Base-by-base conservation (phyloP, 1,284 basidiomycete genomes). In the Cutaneotrichosporon sp. region DNA sequence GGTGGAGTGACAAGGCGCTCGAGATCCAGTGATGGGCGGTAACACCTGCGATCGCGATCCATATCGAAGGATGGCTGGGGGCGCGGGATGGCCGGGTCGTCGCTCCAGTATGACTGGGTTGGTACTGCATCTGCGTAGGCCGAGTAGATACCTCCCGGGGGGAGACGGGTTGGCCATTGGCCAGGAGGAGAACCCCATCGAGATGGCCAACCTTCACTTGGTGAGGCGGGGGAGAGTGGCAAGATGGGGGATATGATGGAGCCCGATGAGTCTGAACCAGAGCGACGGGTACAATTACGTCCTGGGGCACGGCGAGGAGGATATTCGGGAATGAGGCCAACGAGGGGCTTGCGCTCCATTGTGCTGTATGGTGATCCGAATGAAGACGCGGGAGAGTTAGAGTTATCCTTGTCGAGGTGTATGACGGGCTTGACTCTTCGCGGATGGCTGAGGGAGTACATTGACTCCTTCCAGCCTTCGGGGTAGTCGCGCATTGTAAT, bases 351-450 rank as follows among this genome's bases (percentile, higher is more conserved):
- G 38, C 55, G 55, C 22, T 56, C 55, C 14, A 46, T 46, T 18
- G 36, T 42, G 38, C 22, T 56, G 22, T 21, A 30, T 7, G 55
- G 55, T 14, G 55, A 30, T 36, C 55, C 55, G 55, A 56, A 56
- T 13, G 55, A 56, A 11, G 36, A 42, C 51, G 31, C 18, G 14
- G 30, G 14, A 21, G 55, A 31, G 16, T 30, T 14, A 4, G 51
- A 56, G 21, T 13, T 16, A 14, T 42, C 30, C 38, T 56, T 56
- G 38, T 56, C 36, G 22, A 56, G 55, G 10, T 42, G 21, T 11
- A 42, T 26, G 18, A 56, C 38, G 9, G 55, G 38, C 22, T 30
- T 38, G 13, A 18, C 7, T 5, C 13, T 21, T 6, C 22, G 38
- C 5, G 55, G 36, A 18, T 56, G 22, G 22, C 55, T 26, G 21